Evolutionary conservation across 768 basidiomycete genomes (phyloP).

Genomic region (Sarcomyxa edulis): DNA sequence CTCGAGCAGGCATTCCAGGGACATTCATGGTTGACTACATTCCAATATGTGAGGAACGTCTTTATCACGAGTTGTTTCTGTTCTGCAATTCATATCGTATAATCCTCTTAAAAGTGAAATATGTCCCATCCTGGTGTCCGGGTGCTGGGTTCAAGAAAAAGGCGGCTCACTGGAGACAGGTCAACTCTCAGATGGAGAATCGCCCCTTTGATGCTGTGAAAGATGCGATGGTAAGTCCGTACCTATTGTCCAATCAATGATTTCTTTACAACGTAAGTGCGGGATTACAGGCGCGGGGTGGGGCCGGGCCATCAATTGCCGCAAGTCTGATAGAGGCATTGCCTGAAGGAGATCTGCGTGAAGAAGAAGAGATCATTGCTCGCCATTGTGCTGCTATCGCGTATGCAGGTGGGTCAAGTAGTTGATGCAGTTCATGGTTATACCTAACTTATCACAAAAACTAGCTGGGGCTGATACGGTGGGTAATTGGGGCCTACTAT

Average conservation of each 20-base stretch:
- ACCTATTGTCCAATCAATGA: constrained; percentile 8
- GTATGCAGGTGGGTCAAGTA: neutral
- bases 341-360: constrained; percentile 9
- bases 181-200: constrained; percentile 29
- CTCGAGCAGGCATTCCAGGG: constrained; percentile 22
- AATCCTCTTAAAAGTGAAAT: too few species aligned
- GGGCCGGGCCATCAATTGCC: constrained; percentile 15
- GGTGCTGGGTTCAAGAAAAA: constrained; percentile 10
- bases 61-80: constrained; percentile 16
- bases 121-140: too few species aligned
- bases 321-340: too few species aligned
- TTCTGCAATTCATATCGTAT: too few species aligned
- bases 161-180: constrained; percentile 7
- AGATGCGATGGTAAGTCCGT: constrained; percentile 22
- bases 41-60: too few species aligned
- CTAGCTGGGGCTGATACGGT: constrained; percentile 14
- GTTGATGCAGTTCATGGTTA: neutral
- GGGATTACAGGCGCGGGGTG: constrained; percentile 12
- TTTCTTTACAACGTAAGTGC: neutral
- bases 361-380: constrained; percentile 6
- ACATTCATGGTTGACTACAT: constrained; percentile 28
- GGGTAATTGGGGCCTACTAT: constrained; percentile 6
- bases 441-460: neutral
- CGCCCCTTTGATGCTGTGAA: constrained; percentile 26
- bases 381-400: constrained; percentile 2